Evolutionary conservation across 192 early-diverging fungal genomes (phyloP).

Genomic region (Backusella tuberculispora): DNA sequence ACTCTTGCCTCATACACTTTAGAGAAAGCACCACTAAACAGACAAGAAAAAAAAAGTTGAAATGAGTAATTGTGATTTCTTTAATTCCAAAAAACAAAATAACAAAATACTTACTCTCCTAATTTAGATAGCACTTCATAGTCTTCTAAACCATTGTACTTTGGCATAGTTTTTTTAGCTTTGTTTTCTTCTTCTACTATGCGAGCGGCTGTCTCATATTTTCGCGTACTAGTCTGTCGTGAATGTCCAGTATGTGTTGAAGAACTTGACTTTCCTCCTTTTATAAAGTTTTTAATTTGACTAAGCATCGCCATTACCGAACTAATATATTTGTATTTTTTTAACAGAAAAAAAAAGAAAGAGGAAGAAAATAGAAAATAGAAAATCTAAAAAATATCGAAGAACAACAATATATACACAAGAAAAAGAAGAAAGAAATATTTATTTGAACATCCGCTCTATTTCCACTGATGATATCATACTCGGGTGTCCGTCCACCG

Average conservation of each 20-base stretch:
- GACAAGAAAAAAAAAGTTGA: neutral
- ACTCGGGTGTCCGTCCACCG: neutral
- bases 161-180: conserved; percentile 31
- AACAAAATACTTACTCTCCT: conserved; percentile 67
- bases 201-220: conserved; percentile 2
- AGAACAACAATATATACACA: too few species aligned
- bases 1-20: conserved; percentile 77
- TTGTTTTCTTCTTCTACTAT: conserved; percentile 29
- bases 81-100: neutral
- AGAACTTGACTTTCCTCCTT: neutral
- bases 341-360: neutral
- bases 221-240: neutral
- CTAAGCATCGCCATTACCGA: conserved; percentile 14
- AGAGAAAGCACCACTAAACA: conserved; percentile 79
- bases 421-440: neutral
- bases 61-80: neutral
- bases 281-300: conserved; percentile 25
- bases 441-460: neutral
- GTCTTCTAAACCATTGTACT: conserved; percentile 59
- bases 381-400: neutral
- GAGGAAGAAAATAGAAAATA: neutral
- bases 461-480: neutral
- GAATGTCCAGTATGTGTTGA: neutral
- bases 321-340: neutral
- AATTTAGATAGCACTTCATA: conserved; percentile 64